Evolutionary conservation across 306 rosid genomes (phyloP), one percentile per base, ranked within the genome.

Genomic region (Lithocarpus polystachyus): DNA sequence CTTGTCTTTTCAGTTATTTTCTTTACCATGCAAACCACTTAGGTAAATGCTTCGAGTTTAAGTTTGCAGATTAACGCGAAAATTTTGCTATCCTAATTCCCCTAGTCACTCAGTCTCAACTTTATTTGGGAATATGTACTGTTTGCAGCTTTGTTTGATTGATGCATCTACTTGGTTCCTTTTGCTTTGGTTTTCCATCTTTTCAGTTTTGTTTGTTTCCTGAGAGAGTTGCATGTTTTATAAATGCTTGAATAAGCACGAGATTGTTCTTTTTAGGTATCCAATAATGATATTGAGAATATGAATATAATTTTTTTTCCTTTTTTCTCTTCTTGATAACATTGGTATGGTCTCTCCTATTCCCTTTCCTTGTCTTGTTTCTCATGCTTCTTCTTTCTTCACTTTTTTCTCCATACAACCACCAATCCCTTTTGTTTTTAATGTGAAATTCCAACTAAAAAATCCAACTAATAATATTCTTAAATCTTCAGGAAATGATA

Each of bases 401-500:
- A 22, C 12, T 65, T 23, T 18, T 61, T 26, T 67, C 20, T 17
- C 48, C 14, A 8, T 6, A 19, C 33, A 33, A 33, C 69, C 3
- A 37, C 29, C 12, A 2, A 0, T 6, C 56, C 8, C n/a, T 59
- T 78, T 18, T 33, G 35, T 76, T 76, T 6, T 5, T 33, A 54
- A 6, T 4, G 59, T 22, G 13, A 29, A 24, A 35, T 64, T 51
- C 33, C n/a, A 31, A 2, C 26, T 8, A 0, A 55, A 3, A 6
- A 3, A 52, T 40, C 56, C 62, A 8, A 60, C 26, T 14, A 29
- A 2, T 65, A 40, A 9, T 67, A 33, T 11, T 67, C 26, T 67
- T 67, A n/a, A 64, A 8, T 37, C 57, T 22, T 2, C 69, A 94
- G 98, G 98, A 94, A 79, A 88, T 91, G 98, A 89, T 94, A 6